These are phyloP conservation scores for Pichia cactophila DNA, from an alignment of 1,139 yeast genomes.

Conservation along the genomic window DNA sequence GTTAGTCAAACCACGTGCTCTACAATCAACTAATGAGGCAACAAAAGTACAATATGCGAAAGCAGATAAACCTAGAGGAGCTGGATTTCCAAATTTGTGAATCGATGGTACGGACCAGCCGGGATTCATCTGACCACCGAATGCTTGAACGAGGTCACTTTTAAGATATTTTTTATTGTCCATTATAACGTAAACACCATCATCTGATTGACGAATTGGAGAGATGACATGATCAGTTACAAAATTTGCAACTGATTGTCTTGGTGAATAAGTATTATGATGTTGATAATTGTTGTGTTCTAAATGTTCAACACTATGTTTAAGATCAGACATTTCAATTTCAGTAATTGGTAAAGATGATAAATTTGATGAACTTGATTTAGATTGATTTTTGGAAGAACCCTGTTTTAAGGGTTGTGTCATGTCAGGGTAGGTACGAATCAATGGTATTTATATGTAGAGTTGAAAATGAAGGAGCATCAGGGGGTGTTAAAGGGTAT, in stretches of 20 bases:
- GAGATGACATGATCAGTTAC: neutral
- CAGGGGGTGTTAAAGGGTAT: no score
- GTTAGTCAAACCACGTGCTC: constrained; percentile 48
- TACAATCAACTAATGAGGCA: constrained; percentile 54
- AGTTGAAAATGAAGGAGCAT: no score
- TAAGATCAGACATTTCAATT: neutral
- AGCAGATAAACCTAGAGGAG: constrained; percentile 79
- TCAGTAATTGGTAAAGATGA: neutral
- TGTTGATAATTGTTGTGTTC: neutral
- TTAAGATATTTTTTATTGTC: constrained; percentile 65
- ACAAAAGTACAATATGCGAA: constrained; percentile 84
- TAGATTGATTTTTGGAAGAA: neutral
- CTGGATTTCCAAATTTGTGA: constrained; percentile 78
- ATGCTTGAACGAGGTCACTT: constrained; percentile 54
- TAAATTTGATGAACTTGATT: neutral
- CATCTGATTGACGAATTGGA: constrained; percentile 8
- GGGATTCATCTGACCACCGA: constrained; percentile 65
- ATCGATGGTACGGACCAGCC: constrained; percentile 58
- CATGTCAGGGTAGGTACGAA: neutral
- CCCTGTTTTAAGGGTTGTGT: neutral
- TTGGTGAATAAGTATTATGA: neutral
- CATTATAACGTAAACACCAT: constrained; percentile 54
- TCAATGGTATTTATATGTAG: neutral
- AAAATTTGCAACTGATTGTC: neutral
- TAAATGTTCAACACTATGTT: constrained; percentile 2